Percentiles rank a stretch among this genome's conserved stretches.
These are phyloP conservation scores for Malus sieversii DNA, from an alignment of 306 rosid genomes.

Conservation along the genomic window DNA sequence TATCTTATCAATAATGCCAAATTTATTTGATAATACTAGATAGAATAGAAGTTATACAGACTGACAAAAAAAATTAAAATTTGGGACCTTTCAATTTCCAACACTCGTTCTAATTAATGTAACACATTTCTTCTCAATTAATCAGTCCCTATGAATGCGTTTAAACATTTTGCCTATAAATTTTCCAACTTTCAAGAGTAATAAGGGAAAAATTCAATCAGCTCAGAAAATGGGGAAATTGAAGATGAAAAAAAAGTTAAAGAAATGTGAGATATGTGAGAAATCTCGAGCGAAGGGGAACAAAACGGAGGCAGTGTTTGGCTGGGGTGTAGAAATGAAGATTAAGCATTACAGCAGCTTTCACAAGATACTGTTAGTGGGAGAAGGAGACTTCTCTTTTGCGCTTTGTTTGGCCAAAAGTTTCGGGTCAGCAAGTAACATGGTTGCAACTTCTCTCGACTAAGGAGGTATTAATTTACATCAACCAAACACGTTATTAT, in stretches of 20 bases:
- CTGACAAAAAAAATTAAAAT: too few species aligned
- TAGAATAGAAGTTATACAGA: too few species aligned
- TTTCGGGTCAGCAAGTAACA: slow-evolving; percentile 27
- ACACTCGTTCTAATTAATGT: too few species aligned
- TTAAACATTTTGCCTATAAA: too few species aligned
- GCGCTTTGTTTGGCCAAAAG: slow-evolving; percentile 27
- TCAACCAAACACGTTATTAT: too few species aligned
- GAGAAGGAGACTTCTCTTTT: slow-evolving; percentile 41
- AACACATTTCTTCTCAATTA: too few species aligned
- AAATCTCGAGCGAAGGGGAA: not conserved
- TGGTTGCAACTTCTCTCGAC: slow-evolving; percentile 32
- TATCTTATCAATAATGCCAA: too few species aligned
- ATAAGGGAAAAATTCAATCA: too few species aligned
- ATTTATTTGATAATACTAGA: too few species aligned
- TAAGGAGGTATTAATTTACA: not conserved
- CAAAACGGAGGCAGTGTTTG: not conserved
- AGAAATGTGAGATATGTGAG: not conserved
- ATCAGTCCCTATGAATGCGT: too few species aligned
- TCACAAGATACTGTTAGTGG: slow-evolving; percentile 22
- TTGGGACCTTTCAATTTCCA: too few species aligned
- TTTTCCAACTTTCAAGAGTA: too few species aligned
- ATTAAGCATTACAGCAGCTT: slow-evolving; percentile 15
- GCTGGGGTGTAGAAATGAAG: not conserved
- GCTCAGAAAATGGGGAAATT: not conserved
- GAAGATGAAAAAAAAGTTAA: not conserved